These are phyloP conservation scores for Pythium biforme DNA, from an alignment of 352 stramenopile genomes.

Conservation along the genomic window DNA sequence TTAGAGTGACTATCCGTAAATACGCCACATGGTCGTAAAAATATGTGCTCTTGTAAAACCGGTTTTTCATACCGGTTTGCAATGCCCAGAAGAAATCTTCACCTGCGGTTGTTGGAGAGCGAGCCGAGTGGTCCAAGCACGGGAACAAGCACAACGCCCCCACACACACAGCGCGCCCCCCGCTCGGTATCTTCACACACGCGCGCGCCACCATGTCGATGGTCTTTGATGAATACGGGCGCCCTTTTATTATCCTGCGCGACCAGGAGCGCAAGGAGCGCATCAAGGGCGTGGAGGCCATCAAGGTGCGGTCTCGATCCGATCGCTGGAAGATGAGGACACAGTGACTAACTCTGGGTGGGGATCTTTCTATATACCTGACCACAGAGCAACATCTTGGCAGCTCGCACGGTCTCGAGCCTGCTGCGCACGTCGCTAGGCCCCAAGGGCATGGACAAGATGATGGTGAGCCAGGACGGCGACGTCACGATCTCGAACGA, in stretches of 20 bases:
- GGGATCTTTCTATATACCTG: not conserved
- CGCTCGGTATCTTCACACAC: not conserved
- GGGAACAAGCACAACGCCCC: not conserved
- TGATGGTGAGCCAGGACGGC: constrained; percentile 98
- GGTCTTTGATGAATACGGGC: constrained; percentile 99
- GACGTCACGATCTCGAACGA: constrained; percentile 99
- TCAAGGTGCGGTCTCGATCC: constrained; percentile 78
- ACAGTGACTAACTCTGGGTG: not conserved
- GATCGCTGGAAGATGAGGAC: constrained; percentile 4
- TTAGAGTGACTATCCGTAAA: constrained; percentile 1
- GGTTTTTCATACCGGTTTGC: constrained; percentile 19
- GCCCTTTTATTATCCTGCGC: constrained; percentile 99
- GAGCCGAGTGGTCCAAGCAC: constrained; percentile 11
- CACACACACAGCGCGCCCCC: not conserved
- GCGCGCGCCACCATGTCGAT: constrained; percentile 75
- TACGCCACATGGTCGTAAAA: not conserved
- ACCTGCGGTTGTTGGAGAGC: constrained; percentile 28
- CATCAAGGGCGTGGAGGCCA: constrained; percentile 98
- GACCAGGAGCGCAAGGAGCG: constrained; percentile 98
- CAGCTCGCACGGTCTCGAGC: constrained; percentile 95
- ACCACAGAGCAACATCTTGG: constrained; percentile 97
- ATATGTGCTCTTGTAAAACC: constrained; percentile 3
- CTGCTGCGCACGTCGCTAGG: constrained; percentile 98
- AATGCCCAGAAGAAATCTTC: constrained; percentile 32
- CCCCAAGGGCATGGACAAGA: constrained; percentile 99